These are phyloP conservation scores for Amorphotheca resinae DNA, from an alignment of 495 filamentous ascomycete genomes.

Conservation along the genomic window DNA sequence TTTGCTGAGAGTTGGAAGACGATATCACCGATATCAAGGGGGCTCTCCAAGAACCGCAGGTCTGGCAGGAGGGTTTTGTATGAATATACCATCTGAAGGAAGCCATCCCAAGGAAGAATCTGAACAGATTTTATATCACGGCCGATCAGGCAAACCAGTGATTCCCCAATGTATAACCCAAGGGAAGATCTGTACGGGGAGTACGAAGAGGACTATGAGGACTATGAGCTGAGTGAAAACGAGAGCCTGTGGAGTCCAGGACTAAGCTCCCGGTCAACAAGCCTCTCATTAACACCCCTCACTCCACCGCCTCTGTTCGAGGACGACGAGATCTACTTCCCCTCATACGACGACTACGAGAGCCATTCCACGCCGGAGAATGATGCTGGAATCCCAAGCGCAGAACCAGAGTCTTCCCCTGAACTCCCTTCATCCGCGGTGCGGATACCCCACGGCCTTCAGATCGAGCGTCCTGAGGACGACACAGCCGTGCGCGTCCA, in stretches of 20 bases:
- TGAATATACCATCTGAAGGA: no score
- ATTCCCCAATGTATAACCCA: not conserved
- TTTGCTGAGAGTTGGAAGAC: no score
- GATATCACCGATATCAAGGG: no score
- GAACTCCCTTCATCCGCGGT: not conserved
- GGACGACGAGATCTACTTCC: not conserved
- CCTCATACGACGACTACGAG: not conserved
- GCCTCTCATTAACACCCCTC: not conserved
- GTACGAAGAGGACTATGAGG: not conserved
- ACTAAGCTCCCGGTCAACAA: not conserved
- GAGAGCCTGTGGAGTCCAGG: not conserved
- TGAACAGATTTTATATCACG: no score
- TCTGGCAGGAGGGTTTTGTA: no score
- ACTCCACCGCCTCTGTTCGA: not conserved
- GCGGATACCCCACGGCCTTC: slow-evolving; percentile 29
- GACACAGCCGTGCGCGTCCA: slow-evolving; percentile 66
- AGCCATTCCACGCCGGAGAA: not conserved
- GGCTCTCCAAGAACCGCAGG: no score
- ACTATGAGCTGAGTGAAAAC: not conserved
- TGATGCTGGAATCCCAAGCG: not conserved
- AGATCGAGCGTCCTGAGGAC: slow-evolving; percentile 52
- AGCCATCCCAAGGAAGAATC: no score
- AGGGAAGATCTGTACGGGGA: not conserved
- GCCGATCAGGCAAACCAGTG: not conserved
- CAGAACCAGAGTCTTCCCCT: not conserved